Percentiles rank a stretch among this genome's conserved stretches.
Evolutionary conservation across 345 rosid genomes (phyloP).

Genomic region (Brassica napus): DNA sequence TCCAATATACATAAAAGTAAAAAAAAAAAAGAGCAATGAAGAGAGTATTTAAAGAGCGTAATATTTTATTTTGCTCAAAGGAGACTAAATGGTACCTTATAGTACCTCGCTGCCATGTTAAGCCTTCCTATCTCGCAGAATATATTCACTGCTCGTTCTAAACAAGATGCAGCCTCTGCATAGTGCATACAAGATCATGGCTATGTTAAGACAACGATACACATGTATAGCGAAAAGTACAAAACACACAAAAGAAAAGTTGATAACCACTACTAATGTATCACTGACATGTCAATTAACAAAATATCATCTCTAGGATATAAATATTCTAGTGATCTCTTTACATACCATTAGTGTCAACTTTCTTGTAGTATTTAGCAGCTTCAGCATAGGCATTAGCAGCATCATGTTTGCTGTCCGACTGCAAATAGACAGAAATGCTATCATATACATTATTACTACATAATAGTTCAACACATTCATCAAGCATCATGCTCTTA

Average conservation of each 20-base stretch:
- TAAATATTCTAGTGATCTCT: background rate
- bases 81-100: conserved; percentile 53
- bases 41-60: background rate
- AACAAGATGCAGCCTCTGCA: conserved; percentile 92
- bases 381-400: conserved; percentile 85
- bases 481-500: background rate
- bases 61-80: background rate
- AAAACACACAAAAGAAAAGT: background rate
- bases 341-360: conserved; percentile 59
- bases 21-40: conserved; percentile 6
- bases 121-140: conserved; percentile 93
- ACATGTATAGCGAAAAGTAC: background rate
- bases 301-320: background rate
- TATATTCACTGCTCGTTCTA: conserved; percentile 74
- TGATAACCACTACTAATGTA: background rate
- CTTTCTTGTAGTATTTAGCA: conserved; percentile 86
- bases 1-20: conserved; percentile 17
- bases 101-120: conserved; percentile 97
- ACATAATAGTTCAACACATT: background rate
- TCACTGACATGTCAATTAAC: background rate
- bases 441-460: background rate
- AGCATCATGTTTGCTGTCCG: conserved; percentile 85
- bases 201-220: conserved; percentile 2
- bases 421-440: conserved; percentile 43
- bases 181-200: conserved; percentile 48